A percentile compares a stretch with the other conserved stretches of the same genome.
These are phyloP conservation scores for Mallotus japonicus DNA, from an alignment of 441 rosid species.

Conservation along the genomic window DNA sequence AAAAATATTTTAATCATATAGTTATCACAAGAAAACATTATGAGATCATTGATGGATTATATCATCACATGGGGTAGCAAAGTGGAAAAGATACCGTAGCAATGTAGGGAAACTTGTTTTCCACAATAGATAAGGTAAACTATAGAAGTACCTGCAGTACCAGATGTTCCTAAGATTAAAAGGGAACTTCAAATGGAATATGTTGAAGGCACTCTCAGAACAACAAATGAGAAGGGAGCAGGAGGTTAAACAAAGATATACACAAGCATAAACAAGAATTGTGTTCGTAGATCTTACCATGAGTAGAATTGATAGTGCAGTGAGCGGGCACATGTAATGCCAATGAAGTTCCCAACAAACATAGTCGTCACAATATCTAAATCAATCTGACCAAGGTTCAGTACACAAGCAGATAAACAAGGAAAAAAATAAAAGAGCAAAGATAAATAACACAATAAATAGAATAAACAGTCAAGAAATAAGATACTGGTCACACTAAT, in stretches of 20 bases:
- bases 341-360: constrained; percentile 88
- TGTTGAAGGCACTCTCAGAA: background rate
- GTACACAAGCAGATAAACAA: constrained; percentile 12
- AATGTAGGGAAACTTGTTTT: constrained; percentile 60
- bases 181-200: background rate
- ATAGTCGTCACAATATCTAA: constrained; percentile 71
- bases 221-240: background rate
- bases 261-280: background rate
- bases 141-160: constrained; percentile 73
- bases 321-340: constrained; percentile 85
- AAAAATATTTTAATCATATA: background rate
- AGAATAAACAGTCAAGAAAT: background rate
- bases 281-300: constrained; percentile 45
- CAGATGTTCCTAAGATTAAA: background rate
- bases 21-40: background rate
- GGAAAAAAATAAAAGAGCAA: background rate
- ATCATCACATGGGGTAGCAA: background rate
- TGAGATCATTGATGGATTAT: too few relatives aligned
- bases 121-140: constrained; percentile 84
- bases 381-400: constrained; percentile 21
- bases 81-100: constrained; percentile 49
- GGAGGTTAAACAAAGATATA: background rate
- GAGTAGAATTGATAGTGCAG: constrained; percentile 97
- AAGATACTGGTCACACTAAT: background rate
- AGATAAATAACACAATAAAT: background rate